A percentile compares a stretch with the other conserved stretches of the same genome.
Conservation (phyloP, 768 basidiomycete species). For the Saitozyma podzolica region DNA sequence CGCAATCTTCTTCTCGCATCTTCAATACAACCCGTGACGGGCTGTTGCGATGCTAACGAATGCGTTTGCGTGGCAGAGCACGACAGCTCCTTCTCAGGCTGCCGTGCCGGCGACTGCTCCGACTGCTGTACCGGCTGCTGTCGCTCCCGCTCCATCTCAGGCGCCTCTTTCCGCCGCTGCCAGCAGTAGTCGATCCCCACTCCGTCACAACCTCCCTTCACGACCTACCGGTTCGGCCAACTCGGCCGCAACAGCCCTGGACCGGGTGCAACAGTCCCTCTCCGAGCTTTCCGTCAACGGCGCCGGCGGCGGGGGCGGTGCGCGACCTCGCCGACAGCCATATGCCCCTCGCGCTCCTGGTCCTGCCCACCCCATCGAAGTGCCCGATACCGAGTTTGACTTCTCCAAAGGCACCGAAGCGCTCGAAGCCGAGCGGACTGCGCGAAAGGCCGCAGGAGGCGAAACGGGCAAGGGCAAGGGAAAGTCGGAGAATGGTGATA, state of each 20-base stretch:
- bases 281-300: conserved; percentile 30
- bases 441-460: conserved; percentile 12
- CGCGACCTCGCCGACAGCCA: neutral
- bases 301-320: neutral
- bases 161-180: neutral
- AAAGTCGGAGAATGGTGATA: conserved; percentile 6
- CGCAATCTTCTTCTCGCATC: conserved; percentile 3
- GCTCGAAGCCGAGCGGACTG: conserved; percentile 34
- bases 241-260: conserved; percentile 40
- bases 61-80: conserved; percentile 10
- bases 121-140: neutral
- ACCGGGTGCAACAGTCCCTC: conserved; percentile 42
- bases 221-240: conserved; percentile 21
- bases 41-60: no score
- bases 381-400: conserved; percentile 46
- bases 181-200: neutral
- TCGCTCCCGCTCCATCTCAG: neutral
- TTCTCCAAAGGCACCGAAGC: conserved; percentile 33
- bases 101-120: neutral
- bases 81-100: conserved; percentile 9
- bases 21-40: neutral
- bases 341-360: neutral
- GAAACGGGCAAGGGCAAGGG: neutral
- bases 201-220: conserved; percentile 24
- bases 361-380: conserved; percentile 13